Conservation (phyloP, 2,329 filamentous ascomycete genomes). For the Exophiala oligosperma region DNA sequence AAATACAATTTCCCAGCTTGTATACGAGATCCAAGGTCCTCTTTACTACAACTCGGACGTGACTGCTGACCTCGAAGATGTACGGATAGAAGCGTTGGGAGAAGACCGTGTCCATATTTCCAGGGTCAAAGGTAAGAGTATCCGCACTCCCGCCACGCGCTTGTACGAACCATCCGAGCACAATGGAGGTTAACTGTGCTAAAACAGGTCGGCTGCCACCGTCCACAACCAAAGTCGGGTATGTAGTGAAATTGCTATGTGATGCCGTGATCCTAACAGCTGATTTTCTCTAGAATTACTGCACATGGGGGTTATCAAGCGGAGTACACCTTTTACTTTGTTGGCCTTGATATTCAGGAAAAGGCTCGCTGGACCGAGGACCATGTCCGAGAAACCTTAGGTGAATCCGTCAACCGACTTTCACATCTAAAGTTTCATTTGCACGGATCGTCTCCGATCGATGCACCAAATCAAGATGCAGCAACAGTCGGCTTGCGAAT, state of each 20-base stretch:
- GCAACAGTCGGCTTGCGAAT: constrained; percentile 38
- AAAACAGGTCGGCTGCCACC: constrained; percentile 39
- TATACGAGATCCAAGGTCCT: constrained; percentile 49
- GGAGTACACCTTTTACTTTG: constrained; percentile 41
- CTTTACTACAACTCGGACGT: constrained; percentile 54
- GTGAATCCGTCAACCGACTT: constrained; percentile 19
- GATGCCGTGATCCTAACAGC: too few species aligned
- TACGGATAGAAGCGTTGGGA: constrained; percentile 34
- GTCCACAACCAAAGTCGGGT: constrained; percentile 45
- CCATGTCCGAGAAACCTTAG: constrained; percentile 38
- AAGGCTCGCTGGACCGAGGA: constrained; percentile 39
- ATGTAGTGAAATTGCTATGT: too few species aligned
- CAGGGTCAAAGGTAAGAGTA: constrained; percentile 41
- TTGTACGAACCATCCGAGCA: too few species aligned
- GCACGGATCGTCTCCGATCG: constrained; percentile 15
- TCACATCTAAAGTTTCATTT: constrained; percentile 21
- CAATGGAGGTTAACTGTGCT: too few species aligned
- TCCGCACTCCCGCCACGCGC: too few species aligned
- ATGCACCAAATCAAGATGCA: constrained; percentile 37
- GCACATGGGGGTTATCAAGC: constrained; percentile 42
- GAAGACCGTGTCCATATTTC: constrained; percentile 41
- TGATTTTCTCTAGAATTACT: constrained; percentile 30
- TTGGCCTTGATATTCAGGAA: constrained; percentile 40
- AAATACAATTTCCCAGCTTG: constrained; percentile 37
- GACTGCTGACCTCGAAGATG: constrained; percentile 47